phyloP scores from a whole-genome alignment of 495 filamentous ascomycete genomes.

The Penicillium crystallinum region DNA sequence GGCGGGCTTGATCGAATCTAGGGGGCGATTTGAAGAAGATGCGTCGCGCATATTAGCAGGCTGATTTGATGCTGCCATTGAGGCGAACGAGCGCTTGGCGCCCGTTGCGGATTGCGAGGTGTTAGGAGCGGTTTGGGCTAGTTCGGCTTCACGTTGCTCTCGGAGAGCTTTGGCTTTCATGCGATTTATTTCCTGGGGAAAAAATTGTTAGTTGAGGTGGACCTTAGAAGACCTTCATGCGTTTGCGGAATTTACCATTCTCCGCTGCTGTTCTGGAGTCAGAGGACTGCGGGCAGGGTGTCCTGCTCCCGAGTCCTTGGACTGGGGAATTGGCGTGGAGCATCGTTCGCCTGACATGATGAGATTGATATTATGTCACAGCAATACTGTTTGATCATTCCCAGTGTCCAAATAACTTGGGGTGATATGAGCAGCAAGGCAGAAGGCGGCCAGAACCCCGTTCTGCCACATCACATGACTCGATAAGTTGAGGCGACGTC shows the following conservation, averaged over 20 bases:
- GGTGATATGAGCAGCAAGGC: not conserved
- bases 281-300: slow-evolving; percentile 48
- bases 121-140: slow-evolving; percentile 20
- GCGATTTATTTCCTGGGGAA: slow-evolving; percentile 73
- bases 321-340: slow-evolving; percentile 55
- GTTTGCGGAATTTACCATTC: slow-evolving; percentile 50
- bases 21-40: slow-evolving; percentile 32
- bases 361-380: not conserved
- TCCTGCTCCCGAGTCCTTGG: slow-evolving; percentile 31
- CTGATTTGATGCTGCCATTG: slow-evolving; percentile 55
- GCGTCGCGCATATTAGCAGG: slow-evolving; percentile 68
- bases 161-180: slow-evolving; percentile 88
- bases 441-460: slow-evolving; percentile 2
- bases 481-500: not conserved
- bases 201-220: slow-evolving; percentile 2
- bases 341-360: slow-evolving; percentile 41
- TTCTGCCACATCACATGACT: not conserved
- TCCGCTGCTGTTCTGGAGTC: slow-evolving; percentile 69
- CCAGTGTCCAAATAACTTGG: not conserved
- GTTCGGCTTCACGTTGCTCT: slow-evolving; percentile 59
- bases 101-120: slow-evolving; percentile 34
- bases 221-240: slow-evolving; percentile 15
- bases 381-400: not conserved
- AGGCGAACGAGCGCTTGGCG: slow-evolving; percentile 56
- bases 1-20: slow-evolving; percentile 61